Evolutionary conservation across 331 rosid genomes (phyloP).

Genomic region (Rosa hybrid): DNA sequence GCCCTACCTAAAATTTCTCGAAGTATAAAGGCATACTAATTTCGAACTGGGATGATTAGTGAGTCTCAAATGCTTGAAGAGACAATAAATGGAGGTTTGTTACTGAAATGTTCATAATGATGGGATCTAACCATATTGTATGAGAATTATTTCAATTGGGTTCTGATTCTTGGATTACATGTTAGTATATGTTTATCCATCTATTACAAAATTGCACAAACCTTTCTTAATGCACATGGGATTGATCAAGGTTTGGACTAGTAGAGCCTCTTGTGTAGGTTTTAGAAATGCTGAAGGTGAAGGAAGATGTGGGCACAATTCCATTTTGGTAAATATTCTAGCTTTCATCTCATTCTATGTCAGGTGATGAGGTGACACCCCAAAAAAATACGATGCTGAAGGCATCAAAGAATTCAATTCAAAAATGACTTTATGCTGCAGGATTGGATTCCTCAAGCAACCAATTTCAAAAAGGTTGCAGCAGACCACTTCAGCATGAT

Average conservation of each 20-base stretch:
- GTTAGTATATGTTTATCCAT: neutral
- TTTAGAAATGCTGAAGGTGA: neutral
- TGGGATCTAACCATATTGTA: neutral
- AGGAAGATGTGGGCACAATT: neutral
- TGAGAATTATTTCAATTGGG: neutral
- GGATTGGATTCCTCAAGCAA: constrained; percentile 63
- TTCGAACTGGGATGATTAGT: neutral
- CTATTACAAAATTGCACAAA: neutral
- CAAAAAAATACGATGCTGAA: constrained; percentile 24
- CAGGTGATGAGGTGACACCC: neutral
- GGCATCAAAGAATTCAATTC: constrained; percentile 11
- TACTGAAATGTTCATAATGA: neutral
- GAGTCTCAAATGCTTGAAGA: too few species aligned
- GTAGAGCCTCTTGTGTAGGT: too few species aligned
- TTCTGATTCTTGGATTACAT: neutral
- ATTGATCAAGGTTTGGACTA: neutral
- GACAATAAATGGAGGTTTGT: neutral
- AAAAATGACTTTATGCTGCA: constrained; percentile 6
- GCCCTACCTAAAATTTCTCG: too few species aligned
- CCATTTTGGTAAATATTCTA: neutral
- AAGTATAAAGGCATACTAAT: too few species aligned
- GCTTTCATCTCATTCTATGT: neutral
- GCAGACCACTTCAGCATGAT: constrained; percentile 29
- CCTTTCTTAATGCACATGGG: neutral
- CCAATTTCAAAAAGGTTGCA: constrained; percentile 26